A percentile compares a stretch with the other conserved stretches of the same genome.
Conservation (phyloP, 352 stramenopile genomes). For the Globisporangium cystogenes region DNA sequence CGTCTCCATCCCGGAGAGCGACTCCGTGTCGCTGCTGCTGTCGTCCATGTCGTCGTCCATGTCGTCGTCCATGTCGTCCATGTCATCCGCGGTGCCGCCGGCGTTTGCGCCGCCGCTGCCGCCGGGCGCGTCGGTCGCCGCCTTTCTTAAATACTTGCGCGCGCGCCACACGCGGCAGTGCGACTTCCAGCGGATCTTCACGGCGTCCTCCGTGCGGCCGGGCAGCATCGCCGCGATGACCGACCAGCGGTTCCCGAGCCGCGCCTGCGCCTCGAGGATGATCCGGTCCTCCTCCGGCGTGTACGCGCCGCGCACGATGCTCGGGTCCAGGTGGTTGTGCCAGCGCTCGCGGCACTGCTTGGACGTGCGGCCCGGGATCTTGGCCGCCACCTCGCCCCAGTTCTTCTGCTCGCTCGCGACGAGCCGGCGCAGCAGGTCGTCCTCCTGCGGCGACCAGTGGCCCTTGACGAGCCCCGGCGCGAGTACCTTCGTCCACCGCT, state of each 20-base stretch:
- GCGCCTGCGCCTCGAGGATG: constrained; percentile 80
- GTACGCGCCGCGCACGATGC: constrained; percentile 87
- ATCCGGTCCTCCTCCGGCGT: constrained; percentile 86
- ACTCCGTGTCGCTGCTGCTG: constrained; percentile 12
- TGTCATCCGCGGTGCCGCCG: not conserved
- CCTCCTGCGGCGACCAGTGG: constrained; percentile 88
- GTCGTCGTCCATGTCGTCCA: not conserved
- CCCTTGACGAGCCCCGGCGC: constrained; percentile 86
- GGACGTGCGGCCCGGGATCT: constrained; percentile 80
- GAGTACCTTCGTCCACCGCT: constrained; percentile 90
- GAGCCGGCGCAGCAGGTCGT: constrained; percentile 68
- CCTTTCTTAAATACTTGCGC: constrained; percentile 78
- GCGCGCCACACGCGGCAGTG: constrained; percentile 79
- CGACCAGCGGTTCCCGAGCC: constrained; percentile 87
- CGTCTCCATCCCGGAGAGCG: constrained; percentile 15
- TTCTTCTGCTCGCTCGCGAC: constrained; percentile 86
- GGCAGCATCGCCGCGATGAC: constrained; percentile 86
- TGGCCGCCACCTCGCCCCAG: constrained; percentile 83
- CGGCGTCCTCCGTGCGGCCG: constrained; percentile 84
- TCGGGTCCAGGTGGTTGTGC: constrained; percentile 88
- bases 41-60: constrained; percentile 1
- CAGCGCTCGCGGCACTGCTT: constrained; percentile 90
- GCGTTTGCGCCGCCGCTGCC: not conserved
- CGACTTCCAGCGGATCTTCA: constrained; percentile 93
- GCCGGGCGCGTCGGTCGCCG: constrained; percentile 13